Evolutionary conservation across 2,329 filamentous ascomycete species (phyloP).

Genomic region (Helotiales sp.): DNA sequence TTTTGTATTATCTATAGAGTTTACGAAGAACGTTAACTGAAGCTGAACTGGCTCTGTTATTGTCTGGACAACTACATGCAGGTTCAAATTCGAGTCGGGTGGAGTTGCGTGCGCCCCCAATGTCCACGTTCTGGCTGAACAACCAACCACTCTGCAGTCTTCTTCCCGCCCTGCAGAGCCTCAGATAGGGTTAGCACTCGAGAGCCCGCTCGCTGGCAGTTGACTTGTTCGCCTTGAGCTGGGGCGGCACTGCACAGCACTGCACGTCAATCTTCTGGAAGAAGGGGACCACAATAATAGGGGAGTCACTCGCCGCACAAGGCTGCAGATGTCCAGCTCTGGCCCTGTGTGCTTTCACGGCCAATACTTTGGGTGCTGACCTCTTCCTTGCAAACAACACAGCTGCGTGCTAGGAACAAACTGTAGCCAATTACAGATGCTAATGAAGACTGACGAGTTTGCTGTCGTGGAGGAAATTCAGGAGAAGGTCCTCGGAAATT

Average conservation of each 20-base stretch:
- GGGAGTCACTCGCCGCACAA: slow-evolving; percentile 21
- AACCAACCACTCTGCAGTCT: neutral
- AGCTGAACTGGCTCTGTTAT: neutral
- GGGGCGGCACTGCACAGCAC: slow-evolving; percentile 1
- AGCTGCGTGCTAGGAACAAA: neutral
- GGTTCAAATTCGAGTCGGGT: neutral
- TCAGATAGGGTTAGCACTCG: neutral
- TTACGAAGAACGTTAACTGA: neutral
- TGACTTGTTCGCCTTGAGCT: slow-evolving; percentile 4
- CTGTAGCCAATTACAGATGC: neutral
- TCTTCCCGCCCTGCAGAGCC: slow-evolving; percentile 6
- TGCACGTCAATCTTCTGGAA: slow-evolving; percentile 2
- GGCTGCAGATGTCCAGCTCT: slow-evolving; percentile 16
- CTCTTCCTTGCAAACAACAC: neutral
- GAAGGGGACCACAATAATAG: neutral
- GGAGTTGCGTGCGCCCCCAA: neutral
- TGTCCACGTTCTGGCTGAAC: neutral
- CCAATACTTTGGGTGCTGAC: neutral
- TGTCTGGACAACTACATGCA: neutral
- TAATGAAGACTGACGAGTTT: neutral
- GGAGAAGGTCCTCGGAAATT: slow-evolving; percentile 9
- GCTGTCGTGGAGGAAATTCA: neutral
- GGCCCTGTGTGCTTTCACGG: neutral
- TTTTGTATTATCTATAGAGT: neutral
- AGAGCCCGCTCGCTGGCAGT: neutral